phyloP scores from a whole-genome alignment of 1,139 yeast genomes.

The Lodderomyces pseudojiufengensis region DNA sequence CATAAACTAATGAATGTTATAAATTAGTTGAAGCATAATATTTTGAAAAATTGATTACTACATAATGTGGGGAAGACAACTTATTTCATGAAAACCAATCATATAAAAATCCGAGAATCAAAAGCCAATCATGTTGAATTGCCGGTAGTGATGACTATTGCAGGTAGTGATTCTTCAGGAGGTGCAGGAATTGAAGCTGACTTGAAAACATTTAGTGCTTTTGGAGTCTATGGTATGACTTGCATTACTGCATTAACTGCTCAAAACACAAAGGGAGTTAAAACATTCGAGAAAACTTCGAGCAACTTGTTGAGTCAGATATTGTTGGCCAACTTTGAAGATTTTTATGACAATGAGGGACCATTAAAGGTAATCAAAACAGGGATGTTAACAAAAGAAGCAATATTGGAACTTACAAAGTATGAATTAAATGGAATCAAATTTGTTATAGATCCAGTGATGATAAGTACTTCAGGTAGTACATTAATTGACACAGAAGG shows the following conservation, averaged over 20 bases:
- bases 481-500: conserved; percentile 48
- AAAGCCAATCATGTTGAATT: conserved; percentile 8
- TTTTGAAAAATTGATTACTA: too few species aligned
- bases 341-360: conserved; percentile 38
- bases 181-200: conserved; percentile 98
- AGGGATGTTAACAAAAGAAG: conserved; percentile 68
- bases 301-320: conserved; percentile 40
- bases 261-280: conserved; percentile 69
- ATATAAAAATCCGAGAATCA: not conserved
- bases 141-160: conserved; percentile 58
- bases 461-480: conserved; percentile 77
- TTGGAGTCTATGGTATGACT: conserved; percentile 75
- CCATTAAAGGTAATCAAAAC: conserved; percentile 69
- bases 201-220: conserved; percentile 75
- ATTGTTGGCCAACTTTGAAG: conserved; percentile 56
- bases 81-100: conserved; percentile 1
- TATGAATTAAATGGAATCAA: conserved; percentile 29
- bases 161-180: conserved; percentile 88
- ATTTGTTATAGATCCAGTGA: conserved; percentile 76
- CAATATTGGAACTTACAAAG: conserved; percentile 46
- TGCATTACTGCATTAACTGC: conserved; percentile 82
- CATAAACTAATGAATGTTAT: too few species aligned
- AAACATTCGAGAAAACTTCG: conserved; percentile 45
- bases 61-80: too few species aligned
- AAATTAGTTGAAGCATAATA: too few species aligned